A percentile compares a stretch with the other conserved stretches of the same genome.
These are phyloP conservation scores for Cercospora sp. DNA, from an alignment of 2,329 filamentous ascomycete species.

Conservation along the genomic window DNA sequence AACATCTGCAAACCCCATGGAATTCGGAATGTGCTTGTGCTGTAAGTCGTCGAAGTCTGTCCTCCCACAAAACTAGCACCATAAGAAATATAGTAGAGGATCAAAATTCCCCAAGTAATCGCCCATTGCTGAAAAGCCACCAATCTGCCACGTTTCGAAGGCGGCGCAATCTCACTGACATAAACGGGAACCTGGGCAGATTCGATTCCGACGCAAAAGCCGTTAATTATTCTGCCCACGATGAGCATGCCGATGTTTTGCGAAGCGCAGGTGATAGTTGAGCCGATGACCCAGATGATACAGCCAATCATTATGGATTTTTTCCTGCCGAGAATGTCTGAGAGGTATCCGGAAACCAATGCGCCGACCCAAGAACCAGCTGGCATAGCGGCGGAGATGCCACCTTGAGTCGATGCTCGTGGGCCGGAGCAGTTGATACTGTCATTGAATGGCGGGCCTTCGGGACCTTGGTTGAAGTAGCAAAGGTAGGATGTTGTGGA, in stretches of 20 bases:
- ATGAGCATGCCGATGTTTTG: conserved; percentile 71
- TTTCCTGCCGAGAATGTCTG: conserved; percentile 59
- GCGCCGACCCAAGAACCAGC: conserved; percentile 69
- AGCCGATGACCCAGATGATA: conserved; percentile 57
- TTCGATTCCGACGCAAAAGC: conserved; percentile 71
- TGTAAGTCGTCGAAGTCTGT: conserved; percentile 40
- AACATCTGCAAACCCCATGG: conserved; percentile 52
- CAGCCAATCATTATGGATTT: conserved; percentile 50
- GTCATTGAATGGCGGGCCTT: conserved; percentile 35
- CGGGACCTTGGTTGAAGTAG: conserved; percentile 64
- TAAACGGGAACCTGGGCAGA: conserved; percentile 70
- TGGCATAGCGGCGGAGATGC: conserved; percentile 70
- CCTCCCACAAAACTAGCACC: conserved; percentile 64
- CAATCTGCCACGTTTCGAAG: conserved; percentile 61
- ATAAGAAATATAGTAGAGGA: conserved; percentile 53
- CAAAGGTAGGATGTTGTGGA: conserved; percentile 68
- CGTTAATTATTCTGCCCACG: conserved; percentile 69
- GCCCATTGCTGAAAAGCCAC: conserved; percentile 74
- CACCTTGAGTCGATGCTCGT: conserved; percentile 60
- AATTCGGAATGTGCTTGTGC: conserved; percentile 52
- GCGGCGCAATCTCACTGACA: conserved; percentile 65
- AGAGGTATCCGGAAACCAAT: conserved; percentile 59
- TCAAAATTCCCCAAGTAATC: conserved; percentile 61
- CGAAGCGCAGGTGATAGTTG: conserved; percentile 62
- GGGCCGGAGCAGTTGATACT: conserved; percentile 54